Percentiles rank a stretch among this genome's conserved stretches.
Conservation (phyloP, 495 filamentous ascomycete genomes). For the Penicillium atrosanguineum region DNA sequence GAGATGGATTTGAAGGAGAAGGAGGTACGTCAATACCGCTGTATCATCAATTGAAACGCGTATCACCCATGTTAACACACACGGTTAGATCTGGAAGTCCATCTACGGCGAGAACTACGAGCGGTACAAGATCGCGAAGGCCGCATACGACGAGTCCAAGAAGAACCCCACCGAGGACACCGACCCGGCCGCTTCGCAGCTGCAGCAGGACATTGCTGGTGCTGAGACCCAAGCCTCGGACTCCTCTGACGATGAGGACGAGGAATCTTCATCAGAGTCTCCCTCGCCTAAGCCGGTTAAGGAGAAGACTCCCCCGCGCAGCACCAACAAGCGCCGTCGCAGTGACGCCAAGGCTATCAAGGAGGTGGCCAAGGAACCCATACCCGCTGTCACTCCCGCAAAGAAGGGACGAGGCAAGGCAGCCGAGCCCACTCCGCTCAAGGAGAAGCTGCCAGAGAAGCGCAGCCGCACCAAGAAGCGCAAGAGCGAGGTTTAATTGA, state of each 20-base stretch:
- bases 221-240: constrained; percentile 33
- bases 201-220: constrained; percentile 56
- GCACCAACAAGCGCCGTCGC: constrained; percentile 46
- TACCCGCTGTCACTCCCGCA: constrained; percentile 24
- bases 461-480: constrained; percentile 61
- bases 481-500: constrained; percentile 51
- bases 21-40: constrained; percentile 49
- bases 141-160: constrained; percentile 63
- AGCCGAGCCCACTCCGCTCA: constrained; percentile 47
- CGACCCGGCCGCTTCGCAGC: constrained; percentile 38
- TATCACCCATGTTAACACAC: neutral
- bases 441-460: constrained; percentile 51
- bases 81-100: constrained; percentile 63
- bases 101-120: constrained; percentile 74
- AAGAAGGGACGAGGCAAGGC: constrained; percentile 47
- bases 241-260: constrained; percentile 37
- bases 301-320: constrained; percentile 54
- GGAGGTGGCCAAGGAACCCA: constrained; percentile 32
- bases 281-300: constrained; percentile 48
- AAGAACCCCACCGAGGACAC: constrained; percentile 54
- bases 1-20: constrained; percentile 71
- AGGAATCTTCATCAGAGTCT: constrained; percentile 26
- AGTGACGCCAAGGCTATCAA: constrained; percentile 47
- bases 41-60: neutral
- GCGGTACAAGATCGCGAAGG: constrained; percentile 66